phyloP scores from a whole-genome alignment of 805 yeast species.

The Schwanniomyces sp. region DNA sequence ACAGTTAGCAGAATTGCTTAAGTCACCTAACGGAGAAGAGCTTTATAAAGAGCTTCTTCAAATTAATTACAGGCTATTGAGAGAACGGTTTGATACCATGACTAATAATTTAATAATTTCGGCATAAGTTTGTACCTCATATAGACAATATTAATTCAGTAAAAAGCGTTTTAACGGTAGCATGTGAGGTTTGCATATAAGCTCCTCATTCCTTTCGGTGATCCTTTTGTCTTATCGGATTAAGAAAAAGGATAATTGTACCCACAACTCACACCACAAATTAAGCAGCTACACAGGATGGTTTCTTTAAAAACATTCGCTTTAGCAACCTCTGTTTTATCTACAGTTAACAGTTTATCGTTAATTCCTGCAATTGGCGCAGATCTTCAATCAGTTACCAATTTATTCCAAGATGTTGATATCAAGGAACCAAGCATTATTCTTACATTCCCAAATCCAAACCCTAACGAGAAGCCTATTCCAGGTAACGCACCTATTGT shows the following conservation, averaged over 20 bases:
- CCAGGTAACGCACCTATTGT: constrained; percentile 89
- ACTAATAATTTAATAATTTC: constrained; percentile 75
- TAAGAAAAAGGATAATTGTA: not conserved
- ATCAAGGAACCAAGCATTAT: constrained; percentile 4
- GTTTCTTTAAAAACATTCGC: constrained; percentile 19
- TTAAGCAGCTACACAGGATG: constrained; percentile 9
- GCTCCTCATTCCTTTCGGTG: not conserved
- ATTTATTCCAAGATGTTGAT: not conserved
- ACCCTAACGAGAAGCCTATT: constrained; percentile 59
- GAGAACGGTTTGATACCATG: constrained; percentile 71
- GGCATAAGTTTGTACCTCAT: constrained; percentile 25
- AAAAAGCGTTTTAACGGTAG: not conserved
- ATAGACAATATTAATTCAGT: not conserved
- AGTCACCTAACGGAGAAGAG: constrained; percentile 44
- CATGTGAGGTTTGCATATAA: constrained; percentile 4
- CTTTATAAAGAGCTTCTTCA: constrained; percentile 63
- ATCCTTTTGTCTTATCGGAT: not conserved
- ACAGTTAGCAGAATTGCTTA: constrained; percentile 45
- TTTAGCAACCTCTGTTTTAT: constrained; percentile 9
- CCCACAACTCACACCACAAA: not conserved
- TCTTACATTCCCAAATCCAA: constrained; percentile 27
- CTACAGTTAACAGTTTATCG: constrained; percentile 19
- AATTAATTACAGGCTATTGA: constrained; percentile 60
- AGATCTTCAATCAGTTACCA: constrained; percentile 11
- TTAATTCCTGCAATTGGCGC: constrained; percentile 17